phyloP scores from a whole-genome alignment of 306 rosid genomes.

The Cucurbita maxima region DNA sequence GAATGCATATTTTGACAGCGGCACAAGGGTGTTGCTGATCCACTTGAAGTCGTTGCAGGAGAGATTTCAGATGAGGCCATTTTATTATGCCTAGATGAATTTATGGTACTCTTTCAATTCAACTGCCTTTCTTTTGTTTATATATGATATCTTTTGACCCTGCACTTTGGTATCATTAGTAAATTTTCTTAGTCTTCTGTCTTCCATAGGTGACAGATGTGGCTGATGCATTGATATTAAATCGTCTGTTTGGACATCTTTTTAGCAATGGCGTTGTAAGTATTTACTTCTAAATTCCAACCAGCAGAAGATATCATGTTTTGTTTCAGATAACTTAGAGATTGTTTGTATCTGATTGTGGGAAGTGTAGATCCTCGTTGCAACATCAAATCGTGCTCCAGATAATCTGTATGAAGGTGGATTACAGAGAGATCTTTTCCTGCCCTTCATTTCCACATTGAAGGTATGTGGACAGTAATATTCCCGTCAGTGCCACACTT shows the following conservation, averaged over 20 bases:
- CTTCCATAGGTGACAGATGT: constrained; percentile 75
- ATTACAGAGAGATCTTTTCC: constrained; percentile 88
- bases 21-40: constrained; percentile 90
- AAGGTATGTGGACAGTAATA: constrained; percentile 32
- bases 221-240: constrained; percentile 87
- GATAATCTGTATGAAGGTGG: constrained; percentile 89
- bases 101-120: constrained; percentile 44
- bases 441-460: constrained; percentile 71
- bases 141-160: neutral
- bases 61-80: constrained; percentile 86
- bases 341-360: constrained; percentile 18
- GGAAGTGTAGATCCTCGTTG: constrained; percentile 64
- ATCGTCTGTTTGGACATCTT: constrained; percentile 69
- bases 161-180: constrained; percentile 12
- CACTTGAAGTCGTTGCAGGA: constrained; percentile 78
- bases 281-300: constrained; percentile 2
- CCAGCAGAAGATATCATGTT: neutral
- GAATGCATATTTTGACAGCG: constrained; percentile 35
- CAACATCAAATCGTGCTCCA: constrained; percentile 96
- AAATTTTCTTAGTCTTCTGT: constrained; percentile 9
- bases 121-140: neutral
- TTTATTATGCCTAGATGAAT: constrained; percentile 85
- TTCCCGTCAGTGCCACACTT: neutral
- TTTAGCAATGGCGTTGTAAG: constrained; percentile 76
- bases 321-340: neutral